A percentile compares a stretch with the other conserved stretches of the same genome.
phyloP scores from a whole-genome alignment of 495 filamentous ascomycete genomes.

The Hyphodiscus hymeniophilus region DNA sequence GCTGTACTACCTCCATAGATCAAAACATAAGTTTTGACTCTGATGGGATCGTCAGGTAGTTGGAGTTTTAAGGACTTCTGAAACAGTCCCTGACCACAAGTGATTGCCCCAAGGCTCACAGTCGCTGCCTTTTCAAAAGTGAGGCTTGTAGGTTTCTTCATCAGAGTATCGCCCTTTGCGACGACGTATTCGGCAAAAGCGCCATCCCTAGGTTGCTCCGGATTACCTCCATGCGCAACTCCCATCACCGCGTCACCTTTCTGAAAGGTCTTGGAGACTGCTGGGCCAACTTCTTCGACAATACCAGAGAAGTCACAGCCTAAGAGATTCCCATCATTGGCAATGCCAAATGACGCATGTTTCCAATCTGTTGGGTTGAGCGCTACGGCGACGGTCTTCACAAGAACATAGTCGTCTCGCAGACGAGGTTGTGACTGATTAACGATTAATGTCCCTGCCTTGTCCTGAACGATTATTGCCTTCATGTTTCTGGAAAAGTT shows the following conservation, averaged over 20 bases:
- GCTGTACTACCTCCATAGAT: conserved; percentile 53
- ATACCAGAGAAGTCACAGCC: conserved; percentile 37
- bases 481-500: too few species aligned
- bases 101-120: conserved; percentile 47
- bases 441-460: neutral
- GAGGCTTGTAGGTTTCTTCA: conserved; percentile 36
- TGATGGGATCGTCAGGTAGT: too few species aligned
- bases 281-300: conserved; percentile 25
- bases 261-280: conserved; percentile 2
- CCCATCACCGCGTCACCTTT: conserved; percentile 5
- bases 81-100: conserved; percentile 44
- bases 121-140: conserved; percentile 38
- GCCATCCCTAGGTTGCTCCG: conserved; percentile 5
- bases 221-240: conserved; percentile 4
- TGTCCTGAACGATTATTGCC: neutral
- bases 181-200: conserved; percentile 31
- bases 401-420: conserved; percentile 1
- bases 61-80: conserved; percentile 18
- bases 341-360: conserved; percentile 25
- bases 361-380: conserved; percentile 39
- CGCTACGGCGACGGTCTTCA: conserved; percentile 27
- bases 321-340: conserved; percentile 24
- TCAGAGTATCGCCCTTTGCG: conserved; percentile 27
- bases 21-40: too few species aligned
- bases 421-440: neutral